Conservation (phyloP, 2,329 filamentous ascomycete genomes). For the Alternaria gansuensis region DNA sequence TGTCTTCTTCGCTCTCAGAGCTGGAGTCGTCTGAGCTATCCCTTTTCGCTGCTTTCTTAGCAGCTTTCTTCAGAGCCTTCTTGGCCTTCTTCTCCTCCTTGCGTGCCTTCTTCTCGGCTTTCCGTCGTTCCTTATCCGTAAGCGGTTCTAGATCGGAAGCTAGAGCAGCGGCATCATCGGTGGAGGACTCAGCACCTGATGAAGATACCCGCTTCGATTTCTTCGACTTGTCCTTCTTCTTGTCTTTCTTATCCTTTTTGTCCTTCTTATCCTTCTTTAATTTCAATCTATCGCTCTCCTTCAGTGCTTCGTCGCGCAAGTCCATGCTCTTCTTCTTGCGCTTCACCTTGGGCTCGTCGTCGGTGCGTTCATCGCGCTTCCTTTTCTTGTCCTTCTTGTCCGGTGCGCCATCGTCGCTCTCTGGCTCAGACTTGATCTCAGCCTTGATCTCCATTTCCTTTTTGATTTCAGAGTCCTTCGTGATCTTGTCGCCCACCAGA, state of each 20-base stretch:
- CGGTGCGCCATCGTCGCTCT: conserved; percentile 39
- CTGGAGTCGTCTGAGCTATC: conserved; percentile 35
- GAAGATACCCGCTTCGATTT: conserved; percentile 39
- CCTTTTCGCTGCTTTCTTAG: conserved; percentile 53
- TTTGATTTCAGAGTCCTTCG: conserved; percentile 58
- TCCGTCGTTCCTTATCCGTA: conserved; percentile 54
- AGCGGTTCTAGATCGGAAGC: conserved; percentile 47
- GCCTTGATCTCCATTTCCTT: conserved; percentile 38
- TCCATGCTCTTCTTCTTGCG: conserved; percentile 52
- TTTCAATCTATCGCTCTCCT: conserved; percentile 33
- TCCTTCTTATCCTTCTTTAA: conserved; percentile 49
- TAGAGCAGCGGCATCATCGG: conserved; percentile 29
- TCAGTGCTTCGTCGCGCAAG: conserved; percentile 42
- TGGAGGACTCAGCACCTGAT: conserved; percentile 34
- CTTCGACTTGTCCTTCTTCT: conserved; percentile 41
- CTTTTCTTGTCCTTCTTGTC: conserved; percentile 46
- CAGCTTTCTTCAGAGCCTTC: conserved; percentile 60
- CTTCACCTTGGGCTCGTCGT: conserved; percentile 47
- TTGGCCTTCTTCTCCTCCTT: conserved; percentile 58
- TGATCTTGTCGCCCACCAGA: conserved; percentile 66
- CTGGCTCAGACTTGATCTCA: conserved; percentile 55
- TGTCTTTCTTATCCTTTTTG: conserved; percentile 44
- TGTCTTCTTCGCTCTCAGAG: conserved; percentile 42
- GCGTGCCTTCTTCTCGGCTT: conserved; percentile 56
- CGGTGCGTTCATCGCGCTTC: conserved; percentile 48